Percentiles rank a stretch among this genome's conserved stretches.
Evolutionary conservation across 2,329 filamentous ascomycete species (phyloP).

Genomic region (Rosellinia necatrix): DNA sequence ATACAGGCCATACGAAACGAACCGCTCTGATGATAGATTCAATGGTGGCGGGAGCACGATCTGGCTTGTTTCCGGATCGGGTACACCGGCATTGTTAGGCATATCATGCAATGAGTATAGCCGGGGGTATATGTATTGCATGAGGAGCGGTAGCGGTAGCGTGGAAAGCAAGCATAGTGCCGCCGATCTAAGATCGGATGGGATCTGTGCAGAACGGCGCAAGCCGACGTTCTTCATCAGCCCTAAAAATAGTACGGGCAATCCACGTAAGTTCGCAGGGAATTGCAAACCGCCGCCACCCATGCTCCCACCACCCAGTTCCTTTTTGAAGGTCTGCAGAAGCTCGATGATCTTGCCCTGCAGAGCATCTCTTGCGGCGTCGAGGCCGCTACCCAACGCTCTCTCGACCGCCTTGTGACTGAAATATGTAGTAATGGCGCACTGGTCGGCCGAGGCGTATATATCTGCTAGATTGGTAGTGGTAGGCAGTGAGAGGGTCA

Average conservation of each 20-base stretch:
- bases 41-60: slow-evolving; percentile 83
- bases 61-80: slow-evolving; percentile 83
- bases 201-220: slow-evolving; percentile 90
- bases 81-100: slow-evolving; percentile 88
- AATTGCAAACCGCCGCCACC: slow-evolving; percentile 88
- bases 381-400: slow-evolving; percentile 81
- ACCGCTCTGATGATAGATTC: slow-evolving; percentile 85
- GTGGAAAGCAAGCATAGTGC: slow-evolving; percentile 94
- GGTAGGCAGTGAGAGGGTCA: slow-evolving; percentile 91
- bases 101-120: slow-evolving; percentile 93
- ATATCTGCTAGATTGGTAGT: slow-evolving; percentile 88
- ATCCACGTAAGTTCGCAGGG: slow-evolving; percentile 84
- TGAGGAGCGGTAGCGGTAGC: slow-evolving; percentile 83
- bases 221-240: slow-evolving; percentile 96
- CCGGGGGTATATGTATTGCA: slow-evolving; percentile 89
- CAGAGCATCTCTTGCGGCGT: slow-evolving; percentile 86
- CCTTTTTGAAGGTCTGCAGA: slow-evolving; percentile 94
- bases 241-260: slow-evolving; percentile 89
- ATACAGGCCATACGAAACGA: slow-evolving; percentile 90
- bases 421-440: slow-evolving; percentile 91
- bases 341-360: slow-evolving; percentile 92
- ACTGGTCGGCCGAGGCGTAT: slow-evolving; percentile 93
- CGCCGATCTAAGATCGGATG: slow-evolving; percentile 89
- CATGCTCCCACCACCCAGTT: slow-evolving; percentile 93
- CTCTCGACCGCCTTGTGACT: slow-evolving; percentile 97